Evolutionary conservation across 176 grass and related monocot species (phyloP).

Genomic region (Zea mays): DNA sequence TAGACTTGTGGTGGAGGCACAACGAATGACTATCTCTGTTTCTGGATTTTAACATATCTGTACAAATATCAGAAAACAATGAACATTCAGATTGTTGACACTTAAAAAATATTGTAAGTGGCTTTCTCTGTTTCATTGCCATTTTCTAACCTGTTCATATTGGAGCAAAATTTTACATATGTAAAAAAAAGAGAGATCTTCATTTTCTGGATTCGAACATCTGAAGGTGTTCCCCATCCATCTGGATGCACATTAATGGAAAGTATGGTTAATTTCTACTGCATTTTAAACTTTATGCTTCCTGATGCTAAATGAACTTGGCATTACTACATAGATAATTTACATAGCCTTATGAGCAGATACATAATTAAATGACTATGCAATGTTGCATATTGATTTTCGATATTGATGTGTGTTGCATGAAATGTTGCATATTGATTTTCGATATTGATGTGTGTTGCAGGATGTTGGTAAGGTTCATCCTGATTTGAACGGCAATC

Average conservation of each 20-base stretch:
- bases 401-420: too few relatives aligned
- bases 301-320: too few relatives aligned
- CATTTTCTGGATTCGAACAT: slow-evolving; percentile 11
- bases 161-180: neutral
- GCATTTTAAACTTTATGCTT: slow-evolving; percentile 9
- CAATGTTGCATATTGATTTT: too few relatives aligned
- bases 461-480: too few relatives aligned
- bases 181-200: neutral
- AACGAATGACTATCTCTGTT: neutral
- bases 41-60: neutral
- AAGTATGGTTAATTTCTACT: neutral
- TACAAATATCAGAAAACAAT: neutral
- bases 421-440: too few relatives aligned
- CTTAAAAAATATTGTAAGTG: neutral
- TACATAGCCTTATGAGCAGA: too few relatives aligned
- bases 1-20: slow-evolving; percentile 14
- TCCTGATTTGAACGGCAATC: too few relatives aligned
- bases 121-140: neutral
- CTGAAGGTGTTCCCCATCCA: neutral
- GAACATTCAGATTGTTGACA: neutral
- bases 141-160: slow-evolving; percentile 2
- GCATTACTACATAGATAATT: too few relatives aligned
- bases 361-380: too few relatives aligned
- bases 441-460: too few relatives aligned
- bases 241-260: slow-evolving; percentile 6